A percentile compares a stretch with the other conserved stretches of the same genome.
Evolutionary conservation across 148 eudicot genomes (phyloP).

Genomic region (Diospyros kaki): DNA sequence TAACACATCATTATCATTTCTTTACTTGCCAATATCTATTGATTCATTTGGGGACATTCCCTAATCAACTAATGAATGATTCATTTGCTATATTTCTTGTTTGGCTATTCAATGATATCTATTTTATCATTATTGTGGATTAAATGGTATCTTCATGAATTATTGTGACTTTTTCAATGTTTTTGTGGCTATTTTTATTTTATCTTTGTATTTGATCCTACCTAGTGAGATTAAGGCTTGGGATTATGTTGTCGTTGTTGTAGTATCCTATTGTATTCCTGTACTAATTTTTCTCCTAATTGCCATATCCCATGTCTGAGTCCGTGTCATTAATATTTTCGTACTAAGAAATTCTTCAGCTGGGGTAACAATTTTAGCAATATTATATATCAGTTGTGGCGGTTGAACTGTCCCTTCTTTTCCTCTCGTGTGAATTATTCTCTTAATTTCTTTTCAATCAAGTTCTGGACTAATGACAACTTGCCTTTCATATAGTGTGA

Average conservation of each 20-base stretch:
- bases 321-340: neutral
- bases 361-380: neutral
- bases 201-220: no score
- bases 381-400: neutral
- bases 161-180: no score
- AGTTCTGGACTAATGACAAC: neutral
- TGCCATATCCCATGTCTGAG: neutral
- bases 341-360: neutral
- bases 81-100: no score
- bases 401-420: neutral
- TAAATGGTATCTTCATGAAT: no score
- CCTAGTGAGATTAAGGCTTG: no score
- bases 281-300: no score
- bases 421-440: neutral
- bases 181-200: no score
- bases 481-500: constrained; percentile 34
- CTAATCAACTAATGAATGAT: no score
- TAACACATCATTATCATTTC: neutral
- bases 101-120: no score
- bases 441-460: neutral
- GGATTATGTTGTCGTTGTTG: no score
- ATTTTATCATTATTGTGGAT: no score
- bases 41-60: neutral
- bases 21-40: neutral
- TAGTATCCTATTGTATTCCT: no score